These are phyloP conservation scores for Amborella trichopoda DNA, from an alignment of 164 flowering plant genomes.

Conservation along the genomic window DNA sequence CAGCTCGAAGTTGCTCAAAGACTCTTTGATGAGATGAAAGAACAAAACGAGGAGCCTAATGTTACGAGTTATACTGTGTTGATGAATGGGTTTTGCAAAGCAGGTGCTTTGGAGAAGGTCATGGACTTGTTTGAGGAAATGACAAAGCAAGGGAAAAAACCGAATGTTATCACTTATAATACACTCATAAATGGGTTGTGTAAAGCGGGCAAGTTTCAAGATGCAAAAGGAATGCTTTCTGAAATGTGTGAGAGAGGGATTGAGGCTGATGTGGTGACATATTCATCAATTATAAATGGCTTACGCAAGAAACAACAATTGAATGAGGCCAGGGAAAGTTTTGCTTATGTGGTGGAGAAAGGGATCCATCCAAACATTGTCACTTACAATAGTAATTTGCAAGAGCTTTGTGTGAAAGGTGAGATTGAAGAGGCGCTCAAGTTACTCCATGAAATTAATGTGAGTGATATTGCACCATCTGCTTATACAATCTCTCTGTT, in stretches of 20 bases:
- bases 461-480: conserved; percentile 1
- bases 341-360: conserved; percentile 8
- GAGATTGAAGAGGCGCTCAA: conserved; percentile 8
- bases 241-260: conserved; percentile 10
- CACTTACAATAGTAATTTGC: conserved; percentile 8
- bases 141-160: background rate
- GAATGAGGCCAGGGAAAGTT: conserved; percentile 6
- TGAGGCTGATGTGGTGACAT: conserved; percentile 13
- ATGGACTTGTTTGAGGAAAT: conserved; percentile 9
- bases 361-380: conserved; percentile 8
- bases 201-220: conserved; percentile 9
- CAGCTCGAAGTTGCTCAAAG: conserved; percentile 7
- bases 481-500: conserved; percentile 1
- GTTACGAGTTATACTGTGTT: conserved; percentile 9
- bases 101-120: conserved; percentile 6
- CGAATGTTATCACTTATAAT: conserved; percentile 9
- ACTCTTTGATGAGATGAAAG: conserved; percentile 9
- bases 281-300: conserved; percentile 10
- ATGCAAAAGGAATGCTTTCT: conserved; percentile 7
- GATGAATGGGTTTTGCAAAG: conserved; percentile 8
- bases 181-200: conserved; percentile 9
- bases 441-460: conserved; percentile 9
- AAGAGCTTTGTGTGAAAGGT: conserved; percentile 6
- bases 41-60: conserved; percentile 9
- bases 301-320: conserved; percentile 9